Evolutionary conservation across 2,329 filamentous ascomycete genomes (phyloP).

Genomic region (Epichloe amarillans): DNA sequence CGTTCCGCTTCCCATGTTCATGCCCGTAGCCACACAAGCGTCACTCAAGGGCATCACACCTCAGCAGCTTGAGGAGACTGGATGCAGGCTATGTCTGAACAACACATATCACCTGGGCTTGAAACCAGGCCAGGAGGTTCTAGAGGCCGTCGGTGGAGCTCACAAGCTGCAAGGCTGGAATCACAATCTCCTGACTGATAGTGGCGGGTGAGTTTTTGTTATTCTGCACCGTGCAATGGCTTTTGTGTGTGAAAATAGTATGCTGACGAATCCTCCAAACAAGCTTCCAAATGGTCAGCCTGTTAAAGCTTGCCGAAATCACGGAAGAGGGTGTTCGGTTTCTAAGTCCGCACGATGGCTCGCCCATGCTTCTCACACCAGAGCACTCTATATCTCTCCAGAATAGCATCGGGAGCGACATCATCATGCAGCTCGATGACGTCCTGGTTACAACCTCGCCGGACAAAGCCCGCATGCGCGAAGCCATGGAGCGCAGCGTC

Average conservation of each 20-base stretch:
- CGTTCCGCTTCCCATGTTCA: constrained; percentile 86
- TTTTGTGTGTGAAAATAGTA: too few species aligned
- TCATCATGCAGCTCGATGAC: constrained; percentile 99
- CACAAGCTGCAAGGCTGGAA: constrained; percentile 93
- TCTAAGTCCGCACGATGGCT: constrained; percentile 88
- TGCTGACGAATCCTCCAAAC: neutral
- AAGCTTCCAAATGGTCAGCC: constrained; percentile 98
- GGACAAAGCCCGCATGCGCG: constrained; percentile 73
- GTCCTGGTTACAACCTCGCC: constrained; percentile 94
- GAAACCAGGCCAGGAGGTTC: constrained; percentile 81
- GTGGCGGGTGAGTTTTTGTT: constrained; percentile 47
- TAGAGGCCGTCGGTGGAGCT: constrained; percentile 80
- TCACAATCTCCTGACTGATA: constrained; percentile 83
- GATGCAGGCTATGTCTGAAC: constrained; percentile 85
- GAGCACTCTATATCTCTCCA: constrained; percentile 94
- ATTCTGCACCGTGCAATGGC: neutral
- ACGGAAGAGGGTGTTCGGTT: constrained; percentile 95
- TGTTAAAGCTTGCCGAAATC: constrained; percentile 82
- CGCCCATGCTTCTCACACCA: constrained; percentile 90
- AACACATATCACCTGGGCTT: constrained; percentile 96
- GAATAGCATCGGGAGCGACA: constrained; percentile 94
- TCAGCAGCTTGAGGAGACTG: constrained; percentile 77
- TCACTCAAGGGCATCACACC: constrained; percentile 91
- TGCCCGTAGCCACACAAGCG: constrained; percentile 96
- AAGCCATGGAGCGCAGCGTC: constrained; percentile 89